phyloP scores from a whole-genome alignment of 495 filamentous ascomycete genomes.

The Neurospora sp. region DNA sequence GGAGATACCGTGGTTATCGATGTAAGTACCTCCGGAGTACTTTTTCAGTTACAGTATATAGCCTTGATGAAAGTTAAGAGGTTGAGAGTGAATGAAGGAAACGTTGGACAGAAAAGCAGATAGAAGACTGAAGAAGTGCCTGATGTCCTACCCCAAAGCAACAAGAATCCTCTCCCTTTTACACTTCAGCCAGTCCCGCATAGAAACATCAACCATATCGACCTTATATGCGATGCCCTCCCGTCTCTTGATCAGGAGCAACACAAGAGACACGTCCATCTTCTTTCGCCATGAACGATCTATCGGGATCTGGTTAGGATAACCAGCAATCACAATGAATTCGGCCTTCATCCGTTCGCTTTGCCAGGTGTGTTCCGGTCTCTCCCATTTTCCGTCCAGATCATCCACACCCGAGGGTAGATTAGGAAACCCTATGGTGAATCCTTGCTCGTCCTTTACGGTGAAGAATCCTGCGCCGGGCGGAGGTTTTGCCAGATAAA shows the following conservation, averaged over 20 bases:
- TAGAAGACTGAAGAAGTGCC: neutral
- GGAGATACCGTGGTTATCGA: neutral
- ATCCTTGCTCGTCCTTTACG: too few relatives aligned
- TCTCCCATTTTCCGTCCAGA: neutral
- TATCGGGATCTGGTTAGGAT: too few relatives aligned
- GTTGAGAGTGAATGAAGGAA: neutral
- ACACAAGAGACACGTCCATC: neutral
- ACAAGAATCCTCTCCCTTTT: neutral
- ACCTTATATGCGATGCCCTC: neutral
- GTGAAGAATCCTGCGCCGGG: too few relatives aligned
- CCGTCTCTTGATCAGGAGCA: neutral
- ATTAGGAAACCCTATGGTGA: too few relatives aligned
- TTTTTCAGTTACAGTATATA: neutral
- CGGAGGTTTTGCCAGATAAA: too few relatives aligned
- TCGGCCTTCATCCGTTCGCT: neutral
- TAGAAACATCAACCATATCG: neutral
- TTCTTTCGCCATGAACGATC: neutral
- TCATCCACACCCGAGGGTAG: neutral
- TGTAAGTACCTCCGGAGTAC: neutral
- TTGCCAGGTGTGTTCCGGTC: too few relatives aligned
- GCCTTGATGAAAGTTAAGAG: neutral
- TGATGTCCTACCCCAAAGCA: neutral
- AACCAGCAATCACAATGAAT: neutral
- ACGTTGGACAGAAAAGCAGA: too few relatives aligned
- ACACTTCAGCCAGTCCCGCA: neutral